phyloP scores from a whole-genome alignment of 2,329 filamentous ascomycete species.

The Chrysosphaeria jannelii region DNA sequence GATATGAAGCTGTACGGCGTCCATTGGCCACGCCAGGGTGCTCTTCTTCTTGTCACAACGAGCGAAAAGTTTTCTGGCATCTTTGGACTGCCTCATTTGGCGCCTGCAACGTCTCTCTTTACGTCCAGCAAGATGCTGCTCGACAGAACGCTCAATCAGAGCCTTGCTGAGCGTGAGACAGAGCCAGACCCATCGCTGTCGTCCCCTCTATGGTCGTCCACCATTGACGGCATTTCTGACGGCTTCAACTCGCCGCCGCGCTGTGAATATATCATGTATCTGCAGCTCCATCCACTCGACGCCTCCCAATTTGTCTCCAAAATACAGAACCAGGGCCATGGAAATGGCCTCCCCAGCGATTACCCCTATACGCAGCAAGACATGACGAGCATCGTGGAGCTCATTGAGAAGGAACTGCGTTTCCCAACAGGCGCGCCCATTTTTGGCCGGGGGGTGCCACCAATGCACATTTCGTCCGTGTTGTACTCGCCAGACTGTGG shows the following conservation, averaged over 20 bases:
- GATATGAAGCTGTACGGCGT: slow-evolving; percentile 57
- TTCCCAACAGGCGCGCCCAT: slow-evolving; percentile 28
- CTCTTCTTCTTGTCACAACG: slow-evolving; percentile 57
- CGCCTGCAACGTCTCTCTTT: slow-evolving; percentile 26
- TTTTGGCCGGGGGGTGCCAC: slow-evolving; percentile 15
- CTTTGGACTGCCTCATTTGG: slow-evolving; percentile 63
- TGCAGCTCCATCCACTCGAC: slow-evolving; percentile 38
- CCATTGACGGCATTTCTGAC: slow-evolving; percentile 28
- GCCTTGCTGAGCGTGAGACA: slow-evolving; percentile 32
- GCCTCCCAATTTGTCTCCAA: slow-evolving; percentile 8
- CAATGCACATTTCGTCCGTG: slow-evolving; percentile 28
- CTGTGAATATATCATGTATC: slow-evolving; percentile 71
- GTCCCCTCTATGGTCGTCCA: slow-evolving; percentile 44
- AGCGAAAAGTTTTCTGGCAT: slow-evolving; percentile 88
- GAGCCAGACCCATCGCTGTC: slow-evolving; percentile 21
- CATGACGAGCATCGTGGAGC: slow-evolving; percentile 8
- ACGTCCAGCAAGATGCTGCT: slow-evolving; percentile 30
- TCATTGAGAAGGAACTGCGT: slow-evolving; percentile 30
- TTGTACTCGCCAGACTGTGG: slow-evolving; percentile 39
- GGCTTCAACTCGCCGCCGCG: slow-evolving; percentile 31
- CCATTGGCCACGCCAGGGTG: slow-evolving; percentile 59
- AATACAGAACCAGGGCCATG: no score
- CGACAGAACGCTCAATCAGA: slow-evolving; percentile 37
- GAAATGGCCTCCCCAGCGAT: neutral
- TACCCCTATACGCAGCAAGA: slow-evolving; percentile 2